phyloP scores from a whole-genome alignment of 768 basidiomycete species.

The Lactarius deliciosus region DNA sequence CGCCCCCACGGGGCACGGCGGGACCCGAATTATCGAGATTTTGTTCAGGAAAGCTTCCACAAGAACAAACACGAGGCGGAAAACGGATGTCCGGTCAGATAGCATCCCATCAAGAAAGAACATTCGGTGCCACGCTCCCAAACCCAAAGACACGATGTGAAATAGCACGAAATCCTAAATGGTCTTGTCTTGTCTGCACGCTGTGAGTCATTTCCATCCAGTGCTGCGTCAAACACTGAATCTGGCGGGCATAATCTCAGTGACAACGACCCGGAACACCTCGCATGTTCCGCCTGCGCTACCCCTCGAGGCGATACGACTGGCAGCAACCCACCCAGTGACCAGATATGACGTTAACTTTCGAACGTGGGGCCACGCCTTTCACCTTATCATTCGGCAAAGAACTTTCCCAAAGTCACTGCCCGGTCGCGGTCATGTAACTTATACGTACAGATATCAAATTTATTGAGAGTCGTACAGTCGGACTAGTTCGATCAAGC shows the following conservation, averaged over 20 bases:
- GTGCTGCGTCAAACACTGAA: neutral
- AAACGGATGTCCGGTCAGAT: neutral
- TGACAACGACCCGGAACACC: constrained; percentile 50
- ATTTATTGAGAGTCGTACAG: neutral
- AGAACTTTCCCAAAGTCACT: neutral
- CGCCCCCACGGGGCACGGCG: constrained; percentile 2
- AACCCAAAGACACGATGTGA: neutral
- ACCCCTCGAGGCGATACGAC: constrained; percentile 48
- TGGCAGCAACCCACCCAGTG: constrained; percentile 10
- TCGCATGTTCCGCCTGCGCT: constrained; percentile 62
- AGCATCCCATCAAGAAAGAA: neutral
- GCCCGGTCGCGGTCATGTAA: neutral
- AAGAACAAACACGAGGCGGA: constrained; percentile 26
- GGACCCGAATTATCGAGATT: constrained; percentile 10
- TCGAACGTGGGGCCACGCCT: neutral
- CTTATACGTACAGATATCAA: constrained; percentile 2
- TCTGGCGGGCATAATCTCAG: constrained; percentile 36
- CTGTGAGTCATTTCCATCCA: constrained; percentile 6
- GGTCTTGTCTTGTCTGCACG: constrained; percentile 24
- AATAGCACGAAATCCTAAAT: constrained; percentile 2
- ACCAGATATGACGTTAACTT: constrained; percentile 5
- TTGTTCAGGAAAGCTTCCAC: constrained; percentile 41
- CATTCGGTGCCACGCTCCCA: constrained; percentile 9
- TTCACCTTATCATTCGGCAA: constrained; percentile 1
- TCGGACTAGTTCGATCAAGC: neutral